Base-by-base conservation (phyloP, 768 basidiomycete genomes). In the Agaricus blazei region DNA sequence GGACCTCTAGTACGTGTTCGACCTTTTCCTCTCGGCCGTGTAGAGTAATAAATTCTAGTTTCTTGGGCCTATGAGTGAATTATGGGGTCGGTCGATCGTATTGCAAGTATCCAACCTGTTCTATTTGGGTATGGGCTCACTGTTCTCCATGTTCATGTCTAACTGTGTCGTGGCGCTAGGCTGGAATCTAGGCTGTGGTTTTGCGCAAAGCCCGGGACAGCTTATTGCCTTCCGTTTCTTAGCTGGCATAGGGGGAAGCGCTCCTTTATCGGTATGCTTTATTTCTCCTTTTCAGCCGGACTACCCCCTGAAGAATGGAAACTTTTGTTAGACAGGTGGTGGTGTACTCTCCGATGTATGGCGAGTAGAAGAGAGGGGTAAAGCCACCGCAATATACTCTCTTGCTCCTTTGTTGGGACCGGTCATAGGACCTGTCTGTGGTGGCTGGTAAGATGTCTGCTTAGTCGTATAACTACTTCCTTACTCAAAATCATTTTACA, bases 231-330 rank as follows among this genome's bases (percentile, higher is more conserved):
- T 90, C 61, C 79, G 88, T 19, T 81, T 90, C 59, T 67, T 90
- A 2, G 70, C 87, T 1, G 88, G 88, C 1, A 56, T 90, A 1
- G 89, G 88, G 27, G 89, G 88, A 0, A 84, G 85, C 51, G 88
- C 87, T 0, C 85, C 88, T 5, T 69, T 88, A 1, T 68, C 81
- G 4, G 80, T 88, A 59, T n/a, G 73, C 63, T 56, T 70, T 63
- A 2, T 76, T 74, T 52, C 72, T 73, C 12, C 71, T 75, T 60
- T 57, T 73, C 2, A 15, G 62, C 71, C 2, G 71, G 5, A 34
- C 72, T 9, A 37, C 48, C 77, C 1, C 72, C 72, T 24, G 4
- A 3, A 28, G 37, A 15, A 8, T 45, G 26, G 47, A 50, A 8
- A 28, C 19, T 19, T 19, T 19, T 24, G 52, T 31, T 31, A 79